Evolutionary conservation across 192 early-diverging fungal genomes (phyloP), one percentile per base, ranked within the genome.

Genomic region (Coemansia sp.): DNA sequence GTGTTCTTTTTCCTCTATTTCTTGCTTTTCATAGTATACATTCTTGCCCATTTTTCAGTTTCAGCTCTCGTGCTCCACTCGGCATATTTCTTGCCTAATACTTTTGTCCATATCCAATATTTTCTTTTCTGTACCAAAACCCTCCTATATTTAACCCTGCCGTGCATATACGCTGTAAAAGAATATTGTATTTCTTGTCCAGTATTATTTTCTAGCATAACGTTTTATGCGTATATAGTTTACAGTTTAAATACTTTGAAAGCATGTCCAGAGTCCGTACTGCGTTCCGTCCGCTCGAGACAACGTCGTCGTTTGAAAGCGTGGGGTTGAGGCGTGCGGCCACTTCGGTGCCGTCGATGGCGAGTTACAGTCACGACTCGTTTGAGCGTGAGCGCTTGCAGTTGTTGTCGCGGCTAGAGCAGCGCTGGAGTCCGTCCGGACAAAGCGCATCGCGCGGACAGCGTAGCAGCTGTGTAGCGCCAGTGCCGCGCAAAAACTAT

Each of bases 271-370:
- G 75, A 63, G 75, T 78, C 8, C 75, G 69, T 46, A 78, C 75
- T 51, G 75, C 75, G 25, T 78, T 78, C 66, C 75, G 75, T 48
- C 75, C 75, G n/a, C 75, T 78, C 55, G 75, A 78, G 49, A 72
- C 66, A 25, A 62, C 65, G 19, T 52, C 56, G 14, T 65, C 65
- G 11, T 71, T 66, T 50, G 74, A 54, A 47, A 23, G 51, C 3
- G 46, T 61, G 5, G 60, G 48, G 17, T 31, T 68, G 49, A 47
- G 75, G n/a, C 75, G 75, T 50, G 71, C 74, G 12, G 64, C 75
- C 47, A 72, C 69, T 20, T 59, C 69, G 12, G 65, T 65, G 59
- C 70, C 75, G 26, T 62, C 72, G 15, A n/a, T 55, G 60, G 58
- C 50, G 46, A 60, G 62, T 25, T 28, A 46, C 23, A 44, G 40